These are phyloP conservation scores for cucumber (Cucumis sativus) DNA, from an alignment of 306 rosid species.

Conservation along the genomic window DNA sequence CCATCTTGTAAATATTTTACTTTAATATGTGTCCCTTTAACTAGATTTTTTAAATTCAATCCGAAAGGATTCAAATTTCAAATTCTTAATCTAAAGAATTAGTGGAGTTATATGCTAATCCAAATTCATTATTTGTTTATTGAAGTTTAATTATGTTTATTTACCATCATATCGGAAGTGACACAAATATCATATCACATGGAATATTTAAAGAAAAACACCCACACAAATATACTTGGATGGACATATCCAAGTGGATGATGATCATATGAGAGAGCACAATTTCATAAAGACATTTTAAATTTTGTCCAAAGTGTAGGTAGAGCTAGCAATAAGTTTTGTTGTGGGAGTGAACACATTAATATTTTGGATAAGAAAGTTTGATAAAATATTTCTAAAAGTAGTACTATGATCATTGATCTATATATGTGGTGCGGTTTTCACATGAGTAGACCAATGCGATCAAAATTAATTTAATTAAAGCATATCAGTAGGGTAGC, in stretches of 20 bases:
- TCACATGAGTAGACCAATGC: neutral
- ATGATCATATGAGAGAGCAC: neutral
- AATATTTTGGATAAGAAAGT: neutral
- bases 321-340: neutral
- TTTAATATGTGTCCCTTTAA: no score
- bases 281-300: neutral
- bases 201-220: neutral
- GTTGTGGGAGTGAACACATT: neutral
- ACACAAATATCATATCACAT: neutral
- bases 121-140: no score
- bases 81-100: no score
- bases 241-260: neutral
- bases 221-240: neutral
- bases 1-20: neutral
- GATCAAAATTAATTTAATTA: neutral
- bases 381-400: neutral
- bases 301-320: neutral
- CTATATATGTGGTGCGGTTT: neutral
- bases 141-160: no score
- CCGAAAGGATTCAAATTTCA: no score
- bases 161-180: no score
- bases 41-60: no score
- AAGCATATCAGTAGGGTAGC: neutral
- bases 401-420: neutral
- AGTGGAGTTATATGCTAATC: no score